Evolutionary conservation across 2,329 filamentous ascomycete species (phyloP).

Genomic region (Lecanicillium sp.): DNA sequence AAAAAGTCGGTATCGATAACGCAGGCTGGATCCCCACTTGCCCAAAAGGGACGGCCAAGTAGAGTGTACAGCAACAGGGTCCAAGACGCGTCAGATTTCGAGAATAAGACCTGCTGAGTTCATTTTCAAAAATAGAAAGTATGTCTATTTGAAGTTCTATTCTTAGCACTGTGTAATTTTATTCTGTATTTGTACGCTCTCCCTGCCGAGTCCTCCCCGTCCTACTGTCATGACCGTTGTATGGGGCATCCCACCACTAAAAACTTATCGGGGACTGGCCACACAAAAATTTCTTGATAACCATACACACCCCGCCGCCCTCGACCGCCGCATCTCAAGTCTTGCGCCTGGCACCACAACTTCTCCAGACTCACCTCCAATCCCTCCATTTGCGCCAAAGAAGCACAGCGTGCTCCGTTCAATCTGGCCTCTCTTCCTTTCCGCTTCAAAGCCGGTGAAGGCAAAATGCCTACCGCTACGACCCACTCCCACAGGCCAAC

Average conservation of each 20-base stretch:
- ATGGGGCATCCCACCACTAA: constrained; percentile 11
- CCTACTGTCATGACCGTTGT: constrained; percentile 3
- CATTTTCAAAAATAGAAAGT: neutral
- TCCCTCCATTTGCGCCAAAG: neutral
- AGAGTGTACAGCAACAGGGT: neutral
- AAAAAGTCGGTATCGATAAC: constrained; percentile 12
- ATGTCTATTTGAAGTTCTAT: too few relatives aligned
- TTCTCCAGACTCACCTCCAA: neutral
- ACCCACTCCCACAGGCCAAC: constrained; percentile 86
- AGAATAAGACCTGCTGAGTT: too few relatives aligned
- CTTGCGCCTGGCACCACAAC: constrained; percentile 4
- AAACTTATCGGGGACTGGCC: constrained; percentile 13
- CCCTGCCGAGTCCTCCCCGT: too few relatives aligned
- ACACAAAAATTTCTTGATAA: constrained; percentile 26
- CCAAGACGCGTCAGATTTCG: too few relatives aligned
- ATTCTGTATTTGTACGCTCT: too few relatives aligned
- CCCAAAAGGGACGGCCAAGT: neutral
- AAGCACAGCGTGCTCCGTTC: constrained; percentile 17
- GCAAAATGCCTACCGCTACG: constrained; percentile 68
- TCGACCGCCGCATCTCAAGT: constrained; percentile 29
- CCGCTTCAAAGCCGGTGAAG: constrained; percentile 77
- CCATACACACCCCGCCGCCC: constrained; percentile 18
- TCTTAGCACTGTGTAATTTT: too few relatives aligned
- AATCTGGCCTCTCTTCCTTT: constrained; percentile 70
- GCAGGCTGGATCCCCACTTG: constrained; percentile 1